These are phyloP conservation scores for Inga leiocalycina DNA, from an alignment of 306 rosid species.

Conservation along the genomic window DNA sequence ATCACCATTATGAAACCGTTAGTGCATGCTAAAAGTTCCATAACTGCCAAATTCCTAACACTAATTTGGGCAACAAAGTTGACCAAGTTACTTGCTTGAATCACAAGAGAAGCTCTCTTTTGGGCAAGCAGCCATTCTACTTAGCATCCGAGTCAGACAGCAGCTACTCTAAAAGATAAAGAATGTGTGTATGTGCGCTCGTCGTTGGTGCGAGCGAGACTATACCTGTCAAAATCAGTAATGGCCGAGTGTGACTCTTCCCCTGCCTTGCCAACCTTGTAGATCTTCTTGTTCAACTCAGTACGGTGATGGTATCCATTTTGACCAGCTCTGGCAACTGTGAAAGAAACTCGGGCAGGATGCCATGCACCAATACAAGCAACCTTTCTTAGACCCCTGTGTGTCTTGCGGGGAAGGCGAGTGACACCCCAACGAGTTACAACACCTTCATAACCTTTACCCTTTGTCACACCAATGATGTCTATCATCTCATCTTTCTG, in stretches of 20 bases:
- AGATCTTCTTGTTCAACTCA: constrained; percentile 78
- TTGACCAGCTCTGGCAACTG: constrained; percentile 94
- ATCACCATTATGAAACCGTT: background rate
- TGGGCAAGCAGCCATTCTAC: background rate
- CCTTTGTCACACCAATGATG: constrained; percentile 83
- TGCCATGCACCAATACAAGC: constrained; percentile 99
- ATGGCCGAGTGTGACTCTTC: constrained; percentile 64
- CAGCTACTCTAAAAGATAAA: background rate
- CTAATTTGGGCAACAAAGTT: background rate
- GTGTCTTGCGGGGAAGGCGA: constrained; percentile 89
- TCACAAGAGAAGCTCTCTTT: background rate
- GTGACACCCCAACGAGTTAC: constrained; percentile 96
- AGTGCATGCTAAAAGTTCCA: background rate
- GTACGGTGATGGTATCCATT: constrained; percentile 93
- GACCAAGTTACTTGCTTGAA: background rate
- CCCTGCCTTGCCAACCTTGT: constrained; percentile 67
- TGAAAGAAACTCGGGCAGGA: constrained; percentile 87
- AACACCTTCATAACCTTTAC: constrained; percentile 92
- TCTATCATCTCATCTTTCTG: constrained; percentile 92
- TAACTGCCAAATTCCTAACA: background rate
- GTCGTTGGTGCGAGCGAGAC: background rate
- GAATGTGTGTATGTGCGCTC: background rate
- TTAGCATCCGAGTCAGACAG: too few relatives aligned
- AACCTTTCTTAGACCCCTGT: constrained; percentile 87
- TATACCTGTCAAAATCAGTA: constrained; percentile 57